Percentiles rank a stretch among this genome's conserved stretches.
Evolutionary conservation across 176 grass and related monocot species (phyloP).

Genomic region (Rhynchospora breviuscula): DNA sequence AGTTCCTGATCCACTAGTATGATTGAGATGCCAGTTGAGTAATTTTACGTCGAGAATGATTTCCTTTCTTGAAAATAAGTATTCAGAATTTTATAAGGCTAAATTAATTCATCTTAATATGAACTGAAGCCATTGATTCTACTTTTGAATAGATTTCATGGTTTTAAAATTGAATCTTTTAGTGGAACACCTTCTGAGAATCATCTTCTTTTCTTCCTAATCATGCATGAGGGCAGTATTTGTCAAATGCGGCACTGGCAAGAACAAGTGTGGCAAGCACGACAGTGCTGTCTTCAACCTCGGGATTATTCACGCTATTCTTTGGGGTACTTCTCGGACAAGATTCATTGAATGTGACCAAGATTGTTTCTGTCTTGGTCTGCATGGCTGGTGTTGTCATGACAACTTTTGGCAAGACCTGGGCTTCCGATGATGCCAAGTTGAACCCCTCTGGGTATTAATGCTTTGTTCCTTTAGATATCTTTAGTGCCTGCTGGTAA

Average conservation of each 20-base stretch:
- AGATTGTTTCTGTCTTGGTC: constrained; percentile 78
- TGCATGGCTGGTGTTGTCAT: constrained; percentile 93
- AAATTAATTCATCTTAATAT: not conserved
- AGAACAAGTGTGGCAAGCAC: constrained; percentile 98
- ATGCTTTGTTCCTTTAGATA: not conserved
- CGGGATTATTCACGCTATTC: constrained; percentile 92
- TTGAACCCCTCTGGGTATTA: constrained; percentile 53
- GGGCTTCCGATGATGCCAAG: constrained; percentile 85
- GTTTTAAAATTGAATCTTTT: not conserved
- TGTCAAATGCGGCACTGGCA: constrained; percentile 98
- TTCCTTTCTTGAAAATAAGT: not conserved
- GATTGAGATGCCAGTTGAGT: not conserved
- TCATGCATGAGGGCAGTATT: constrained; percentile 60
- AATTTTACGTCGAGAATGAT: not conserved
- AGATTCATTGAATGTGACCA: constrained; percentile 81
- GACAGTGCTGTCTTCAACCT: constrained; percentile 92
- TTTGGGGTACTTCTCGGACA: constrained; percentile 81
- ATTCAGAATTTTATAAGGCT: not conserved
- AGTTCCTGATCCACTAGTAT: not conserved
- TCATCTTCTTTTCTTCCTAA: not conserved
- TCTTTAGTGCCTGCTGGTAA: constrained; percentile 6
- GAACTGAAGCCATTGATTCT: not conserved
- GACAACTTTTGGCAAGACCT: constrained; percentile 97
- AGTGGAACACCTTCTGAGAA: not conserved
- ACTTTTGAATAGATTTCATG: not conserved